Base-by-base conservation (phyloP, 305 asterid species). In the Ilex paraguariensis region DNA sequence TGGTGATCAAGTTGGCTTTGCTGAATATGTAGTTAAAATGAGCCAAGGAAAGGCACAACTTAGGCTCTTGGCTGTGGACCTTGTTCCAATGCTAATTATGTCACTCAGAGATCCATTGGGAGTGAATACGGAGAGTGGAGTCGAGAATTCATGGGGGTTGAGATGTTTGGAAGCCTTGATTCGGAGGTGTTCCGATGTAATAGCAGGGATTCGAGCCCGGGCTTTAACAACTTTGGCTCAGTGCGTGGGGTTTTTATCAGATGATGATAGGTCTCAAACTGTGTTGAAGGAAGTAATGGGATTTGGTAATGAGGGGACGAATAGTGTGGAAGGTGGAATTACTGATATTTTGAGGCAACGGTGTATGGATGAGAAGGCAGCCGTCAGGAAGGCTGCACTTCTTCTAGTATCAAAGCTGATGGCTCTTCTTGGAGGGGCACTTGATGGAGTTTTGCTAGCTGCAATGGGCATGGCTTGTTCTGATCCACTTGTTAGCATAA, bases 401-500 rank as follows among this genome's bases (percentile, higher is more conserved):
- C 62, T 84, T 57, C 76, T 92, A 57, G 78, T 82, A 74, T 90
- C 97, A 56, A 92, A 90, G 77, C 73, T 87, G 65, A 73, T 80
- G 57, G 73, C 77, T 10, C 75, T 84, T 68, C 56, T 82, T 56
- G 93, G 87, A 64, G 87, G 87, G 45, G 78, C 86, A 58, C 84
- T 81, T 56, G 96, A 89, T 42, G 90, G 67, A 70, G 94, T 82
- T 57, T 79, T 90, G 76, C 78, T 92, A 61, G 87, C 79, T 74
- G 84, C 85, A 59, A 84, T 90, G 56, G 94, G 97, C 80, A 75
- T 90, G 81, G 85, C 93, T 67, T 89, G 98, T 74, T 86, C 95
- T 28, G 97, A 92, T 78, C 96, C 97, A 61, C 96, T 92, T 73
- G 89, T 92, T 78, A 92, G 98, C 82, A 92, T 90, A 50, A 80